Percentiles rank a stretch among this genome's conserved stretches.
phyloP scores from a whole-genome alignment of 208 protist species.

The Blastocrithidia nonstop region DNA sequence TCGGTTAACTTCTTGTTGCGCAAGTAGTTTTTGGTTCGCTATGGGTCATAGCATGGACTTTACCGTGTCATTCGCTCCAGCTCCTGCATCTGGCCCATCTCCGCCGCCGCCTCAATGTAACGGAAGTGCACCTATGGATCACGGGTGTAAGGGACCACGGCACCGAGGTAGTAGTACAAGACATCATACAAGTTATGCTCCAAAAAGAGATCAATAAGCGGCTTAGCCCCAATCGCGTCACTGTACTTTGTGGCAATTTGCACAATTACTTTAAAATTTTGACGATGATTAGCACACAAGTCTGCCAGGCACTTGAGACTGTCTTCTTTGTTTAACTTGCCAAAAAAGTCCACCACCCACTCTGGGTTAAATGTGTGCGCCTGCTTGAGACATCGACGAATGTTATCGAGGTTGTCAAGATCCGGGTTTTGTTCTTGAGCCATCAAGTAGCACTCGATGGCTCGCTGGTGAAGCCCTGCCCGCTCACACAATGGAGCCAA shows the following conservation, averaged over 20 bases:
- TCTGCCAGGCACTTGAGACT: slow-evolving; percentile 94
- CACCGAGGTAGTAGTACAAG: slow-evolving; percentile 94
- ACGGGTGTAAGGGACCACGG: slow-evolving; percentile 91
- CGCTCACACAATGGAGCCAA: slow-evolving; percentile 98
- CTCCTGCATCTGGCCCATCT: slow-evolving; percentile 95
- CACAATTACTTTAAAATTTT: slow-evolving; percentile 97
- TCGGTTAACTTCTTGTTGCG: slow-evolving; percentile 97
- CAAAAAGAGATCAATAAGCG: slow-evolving; percentile 95
- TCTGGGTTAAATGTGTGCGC: slow-evolving; percentile 87
- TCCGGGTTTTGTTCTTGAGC: slow-evolving; percentile 62
- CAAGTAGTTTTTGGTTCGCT: slow-evolving; percentile 97
- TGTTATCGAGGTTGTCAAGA: slow-evolving; percentile 88
- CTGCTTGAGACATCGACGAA: slow-evolving; percentile 96
- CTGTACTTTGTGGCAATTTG: slow-evolving; percentile 98
- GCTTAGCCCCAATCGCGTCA: slow-evolving; percentile 87
- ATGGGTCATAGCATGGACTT: slow-evolving; percentile 94
- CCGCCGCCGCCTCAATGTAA: slow-evolving; percentile 98
- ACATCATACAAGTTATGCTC: slow-evolving; percentile 93
- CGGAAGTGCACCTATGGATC: slow-evolving; percentile 98
- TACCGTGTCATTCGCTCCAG: slow-evolving; percentile 98
- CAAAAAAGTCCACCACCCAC: slow-evolving; percentile 96
- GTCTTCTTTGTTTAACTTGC: slow-evolving; percentile 90
- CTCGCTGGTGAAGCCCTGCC: slow-evolving; percentile 93
- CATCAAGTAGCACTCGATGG: slow-evolving; percentile 97
- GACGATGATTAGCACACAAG: slow-evolving; percentile 89